These are phyloP conservation scores for Fonsecaea monophora DNA, from an alignment of 2,329 filamentous ascomycete genomes.

Conservation along the genomic window DNA sequence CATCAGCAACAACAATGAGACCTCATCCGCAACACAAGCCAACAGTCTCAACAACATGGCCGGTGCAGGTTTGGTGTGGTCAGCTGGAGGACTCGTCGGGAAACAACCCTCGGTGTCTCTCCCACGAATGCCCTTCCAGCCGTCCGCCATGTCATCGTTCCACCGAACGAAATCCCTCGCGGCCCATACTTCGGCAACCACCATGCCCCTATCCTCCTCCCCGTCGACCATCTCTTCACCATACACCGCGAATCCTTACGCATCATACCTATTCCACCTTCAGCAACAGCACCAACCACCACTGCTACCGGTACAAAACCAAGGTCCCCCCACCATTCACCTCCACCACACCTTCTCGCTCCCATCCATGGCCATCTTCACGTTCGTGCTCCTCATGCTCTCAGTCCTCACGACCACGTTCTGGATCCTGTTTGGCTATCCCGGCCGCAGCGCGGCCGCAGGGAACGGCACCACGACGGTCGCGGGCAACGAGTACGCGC, in stretches of 20 bases:
- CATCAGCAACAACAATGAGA: background rate
- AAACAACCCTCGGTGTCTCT: conserved; percentile 19
- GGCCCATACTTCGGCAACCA: conserved; percentile 3
- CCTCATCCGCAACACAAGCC: conserved; percentile 9
- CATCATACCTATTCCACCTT: background rate
- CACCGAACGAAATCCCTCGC: conserved; percentile 25
- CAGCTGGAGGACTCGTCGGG: background rate
- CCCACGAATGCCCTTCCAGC: conserved; percentile 29
- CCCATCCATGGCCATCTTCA: conserved; percentile 22
- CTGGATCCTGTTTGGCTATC: conserved; percentile 41
- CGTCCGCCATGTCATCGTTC: conserved; percentile 1
- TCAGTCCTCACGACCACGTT: conserved; percentile 31
- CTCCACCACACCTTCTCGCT: conserved; percentile 37
- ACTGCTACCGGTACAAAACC: background rate
- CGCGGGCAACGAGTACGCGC: conserved; percentile 13
- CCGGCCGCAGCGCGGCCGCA: conserved; percentile 31
- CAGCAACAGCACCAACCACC: background rate
- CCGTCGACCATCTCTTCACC: background rate
- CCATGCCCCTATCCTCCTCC: background rate
- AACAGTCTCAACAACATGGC: background rate
- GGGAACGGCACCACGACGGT: conserved; percentile 25
- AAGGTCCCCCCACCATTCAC: conserved; percentile 18
- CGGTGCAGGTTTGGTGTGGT: background rate
- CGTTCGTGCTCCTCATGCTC: conserved; percentile 26
- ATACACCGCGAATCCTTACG: background rate